These are phyloP conservation scores for Coniochaeta sp. DNA, from an alignment of 2,329 filamentous ascomycete species.

Conservation along the genomic window DNA sequence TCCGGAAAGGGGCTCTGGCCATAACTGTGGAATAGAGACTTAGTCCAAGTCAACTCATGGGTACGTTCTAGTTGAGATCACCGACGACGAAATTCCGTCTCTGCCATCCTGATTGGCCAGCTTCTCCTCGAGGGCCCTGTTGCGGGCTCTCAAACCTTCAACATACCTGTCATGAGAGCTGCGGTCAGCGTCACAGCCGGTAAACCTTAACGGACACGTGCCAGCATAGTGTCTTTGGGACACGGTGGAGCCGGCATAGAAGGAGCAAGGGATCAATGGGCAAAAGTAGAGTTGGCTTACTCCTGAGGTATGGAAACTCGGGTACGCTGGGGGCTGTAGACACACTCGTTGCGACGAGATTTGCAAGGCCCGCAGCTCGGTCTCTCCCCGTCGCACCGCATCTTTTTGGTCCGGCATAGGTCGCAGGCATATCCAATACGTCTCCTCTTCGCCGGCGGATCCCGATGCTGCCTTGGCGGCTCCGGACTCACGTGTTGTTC, in stretches of 20 bases:
- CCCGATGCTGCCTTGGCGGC: neutral
- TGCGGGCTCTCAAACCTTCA: neutral
- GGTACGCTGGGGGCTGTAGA: slow-evolving; percentile 3
- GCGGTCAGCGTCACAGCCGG: neutral
- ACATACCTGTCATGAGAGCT: neutral
- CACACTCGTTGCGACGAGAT: neutral
- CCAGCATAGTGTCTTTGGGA: neutral
- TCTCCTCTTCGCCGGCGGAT: neutral
- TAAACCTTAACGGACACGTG: neutral
- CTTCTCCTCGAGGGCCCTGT: neutral
- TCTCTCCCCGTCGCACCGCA: slow-evolving; percentile 1
- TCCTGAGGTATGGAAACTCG: slow-evolving; percentile 2
- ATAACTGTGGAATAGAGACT: neutral
- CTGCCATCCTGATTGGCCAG: neutral
- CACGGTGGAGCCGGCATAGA: neutral
- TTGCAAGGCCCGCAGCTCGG: slow-evolving; percentile 1
- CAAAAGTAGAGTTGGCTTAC: neutral
- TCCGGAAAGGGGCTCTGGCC: neutral
- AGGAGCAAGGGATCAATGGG: neutral
- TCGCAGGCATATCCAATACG: slow-evolving; percentile 3
- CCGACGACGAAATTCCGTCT: neutral
- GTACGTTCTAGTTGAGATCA: neutral
- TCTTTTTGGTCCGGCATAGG: slow-evolving; percentile 2
- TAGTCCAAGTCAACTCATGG: neutral
- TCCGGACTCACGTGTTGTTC: neutral